These are phyloP conservation scores for Ceratobasidium sp. DNA, from an alignment of 1,284 basidiomycete species.

Conservation along the genomic window DNA sequence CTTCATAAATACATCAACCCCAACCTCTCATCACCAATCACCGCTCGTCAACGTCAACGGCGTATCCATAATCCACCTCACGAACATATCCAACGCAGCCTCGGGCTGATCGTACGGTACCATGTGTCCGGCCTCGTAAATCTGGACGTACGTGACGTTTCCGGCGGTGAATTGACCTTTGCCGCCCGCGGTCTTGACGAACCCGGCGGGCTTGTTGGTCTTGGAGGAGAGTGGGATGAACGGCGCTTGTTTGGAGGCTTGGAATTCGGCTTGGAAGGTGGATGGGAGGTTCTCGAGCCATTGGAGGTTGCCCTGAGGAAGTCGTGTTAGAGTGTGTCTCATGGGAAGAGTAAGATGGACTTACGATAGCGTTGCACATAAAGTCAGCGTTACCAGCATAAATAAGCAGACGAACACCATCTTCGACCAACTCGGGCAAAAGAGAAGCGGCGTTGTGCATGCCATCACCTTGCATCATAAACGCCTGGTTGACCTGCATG, in stretches of 20 bases:
- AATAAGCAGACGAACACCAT: conserved; percentile 81
- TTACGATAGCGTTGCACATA: conserved; percentile 83
- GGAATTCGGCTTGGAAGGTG: conserved; percentile 63
- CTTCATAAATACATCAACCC: no score
- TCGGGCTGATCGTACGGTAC: conserved; percentile 68
- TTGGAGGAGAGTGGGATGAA: conserved; percentile 65
- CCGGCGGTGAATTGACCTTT: conserved; percentile 70
- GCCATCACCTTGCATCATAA: conserved; percentile 80
- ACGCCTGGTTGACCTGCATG: conserved; percentile 76
- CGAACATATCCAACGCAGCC: conserved; percentile 65
- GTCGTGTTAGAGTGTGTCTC: no score
- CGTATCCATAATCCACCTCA: conserved; percentile 54
- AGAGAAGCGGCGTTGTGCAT: conserved; percentile 83
- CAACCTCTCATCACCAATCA: not conserved
- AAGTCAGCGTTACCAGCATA: conserved; percentile 90
- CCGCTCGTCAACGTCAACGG: conserved; percentile 40
- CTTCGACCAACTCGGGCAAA: conserved; percentile 80
- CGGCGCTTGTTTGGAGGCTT: conserved; percentile 60
- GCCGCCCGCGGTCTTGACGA: conserved; percentile 74
- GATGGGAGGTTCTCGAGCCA: conserved; percentile 77
- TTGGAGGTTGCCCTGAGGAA: conserved; percentile 72
- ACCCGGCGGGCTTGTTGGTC: conserved; percentile 66
- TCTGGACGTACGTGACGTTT: conserved; percentile 80
- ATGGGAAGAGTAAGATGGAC: no score
- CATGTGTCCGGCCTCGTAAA: conserved; percentile 77